Evolutionary conservation across 208 protist genomes (phyloP).

Genomic region (Acanthamoeba culbertsoni): DNA sequence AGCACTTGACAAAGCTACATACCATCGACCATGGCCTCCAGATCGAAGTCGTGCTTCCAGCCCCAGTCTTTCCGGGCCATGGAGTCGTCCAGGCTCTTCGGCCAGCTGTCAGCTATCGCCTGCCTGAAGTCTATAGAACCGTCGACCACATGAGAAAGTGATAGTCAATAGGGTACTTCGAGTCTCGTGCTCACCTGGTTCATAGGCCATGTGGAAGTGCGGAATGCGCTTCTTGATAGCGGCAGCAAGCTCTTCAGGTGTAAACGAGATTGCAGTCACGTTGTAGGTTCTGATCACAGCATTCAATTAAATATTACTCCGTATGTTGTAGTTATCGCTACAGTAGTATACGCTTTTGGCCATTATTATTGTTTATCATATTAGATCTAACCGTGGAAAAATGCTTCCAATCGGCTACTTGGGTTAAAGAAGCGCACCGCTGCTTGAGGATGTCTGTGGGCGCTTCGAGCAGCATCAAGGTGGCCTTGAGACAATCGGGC

Average conservation of each 20-base stretch:
- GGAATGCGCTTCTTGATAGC: constrained; percentile 82
- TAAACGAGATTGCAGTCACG: constrained; percentile 84
- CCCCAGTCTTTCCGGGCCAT: constrained; percentile 60
- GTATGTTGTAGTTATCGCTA: too few relatives aligned
- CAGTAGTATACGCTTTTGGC: too few relatives aligned
- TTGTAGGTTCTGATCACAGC: constrained; percentile 84
- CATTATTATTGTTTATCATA: too few relatives aligned
- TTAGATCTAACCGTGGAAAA: too few relatives aligned
- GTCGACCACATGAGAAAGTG: background rate
- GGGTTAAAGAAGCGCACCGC: background rate
- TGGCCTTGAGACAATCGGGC: constrained; percentile 83
- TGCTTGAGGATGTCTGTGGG: constrained; percentile 12
- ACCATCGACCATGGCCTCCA: constrained; percentile 67
- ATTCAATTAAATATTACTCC: too few relatives aligned
- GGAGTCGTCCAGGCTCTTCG: constrained; percentile 85
- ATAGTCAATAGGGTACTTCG: constrained; percentile 76
- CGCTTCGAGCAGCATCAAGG: constrained; percentile 82
- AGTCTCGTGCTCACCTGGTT: too few relatives aligned
- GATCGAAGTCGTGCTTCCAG: constrained; percentile 77
- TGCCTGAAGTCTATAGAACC: constrained; percentile 83
- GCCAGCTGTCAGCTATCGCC: constrained; percentile 88
- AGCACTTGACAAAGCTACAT: background rate
- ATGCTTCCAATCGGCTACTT: too few relatives aligned
- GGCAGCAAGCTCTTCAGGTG: constrained; percentile 79
- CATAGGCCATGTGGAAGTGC: constrained; percentile 71